Evolutionary conservation across 495 filamentous ascomycete species (phyloP), one percentile per base, ranked within the genome.

Genomic region (Hyphodiscus hymeniophilus): DNA sequence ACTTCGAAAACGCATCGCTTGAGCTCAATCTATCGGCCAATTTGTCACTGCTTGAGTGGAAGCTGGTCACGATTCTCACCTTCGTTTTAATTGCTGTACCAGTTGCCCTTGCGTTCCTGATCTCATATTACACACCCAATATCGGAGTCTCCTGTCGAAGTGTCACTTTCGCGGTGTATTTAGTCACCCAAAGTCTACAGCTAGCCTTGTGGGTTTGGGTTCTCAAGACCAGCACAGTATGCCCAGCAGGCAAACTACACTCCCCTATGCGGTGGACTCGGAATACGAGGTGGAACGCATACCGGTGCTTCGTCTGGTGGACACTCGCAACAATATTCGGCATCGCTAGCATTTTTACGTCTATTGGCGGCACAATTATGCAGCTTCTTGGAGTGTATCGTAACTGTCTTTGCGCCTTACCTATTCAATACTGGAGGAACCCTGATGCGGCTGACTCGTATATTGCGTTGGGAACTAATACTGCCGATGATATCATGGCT

Each of bases 131-230:
- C 20, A 73, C 66, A 17, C 69, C 63, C 7, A 53, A 58, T n/a
- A 42, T 55, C 15, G 70, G 69, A 17, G 49, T 69, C 2, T 63
- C 65, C 1, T 74, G 70, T 20, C 60, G 70, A 7, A 62, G 56
- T 10, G 32, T 72, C 16, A 70, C 60, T 7, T 64, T 69, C 28
- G 41, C 71, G 3, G 38, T 69, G 7, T 74, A 71, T 31, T 62
- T 61, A 35, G 42, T 58, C 7, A 59, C 56, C 28, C 70, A 74
- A 34, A 42, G 64, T 2, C 49, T 28, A 10, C 26, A 28, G 26
- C 26, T 28, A 4, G 26, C 10, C 10, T 10, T 28, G 32, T 31
- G 47, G 2, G 38, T 68, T 5, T 69, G 59, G 52, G 33, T 51
- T 13, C 57, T 45, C 39, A 49, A 50, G 18, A 30, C 42, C 40